Conservation (phyloP, 2,329 filamentous ascomycete genomes). For the Tolypocladium pustulatum region DNA sequence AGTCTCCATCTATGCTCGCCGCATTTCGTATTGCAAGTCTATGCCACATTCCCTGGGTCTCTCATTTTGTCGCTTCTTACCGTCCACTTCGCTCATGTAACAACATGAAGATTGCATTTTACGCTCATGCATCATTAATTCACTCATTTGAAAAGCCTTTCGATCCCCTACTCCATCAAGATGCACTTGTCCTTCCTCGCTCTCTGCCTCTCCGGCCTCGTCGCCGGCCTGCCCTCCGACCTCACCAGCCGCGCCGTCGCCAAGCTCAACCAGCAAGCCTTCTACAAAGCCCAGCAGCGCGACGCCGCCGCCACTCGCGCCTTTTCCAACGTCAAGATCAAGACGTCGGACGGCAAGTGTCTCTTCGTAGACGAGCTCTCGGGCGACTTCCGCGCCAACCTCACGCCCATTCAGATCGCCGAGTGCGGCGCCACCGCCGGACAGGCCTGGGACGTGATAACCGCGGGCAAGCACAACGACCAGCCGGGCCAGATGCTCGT, state of each 20-base stretch:
- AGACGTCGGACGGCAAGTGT: slow-evolving; percentile 31
- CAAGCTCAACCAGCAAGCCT: slow-evolving; percentile 30
- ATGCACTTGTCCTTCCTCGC: not conserved
- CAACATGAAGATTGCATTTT: not conserved
- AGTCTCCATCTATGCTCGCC: not conserved
- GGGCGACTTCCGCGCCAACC: slow-evolving; percentile 36
- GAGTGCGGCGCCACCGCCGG: slow-evolving; percentile 30
- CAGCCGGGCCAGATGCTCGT: slow-evolving; percentile 34
- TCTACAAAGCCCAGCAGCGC: slow-evolving; percentile 32
- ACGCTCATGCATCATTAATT: too few species aligned
- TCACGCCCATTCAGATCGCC: slow-evolving; percentile 33
- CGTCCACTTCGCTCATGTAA: not conserved
- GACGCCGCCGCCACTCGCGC: slow-evolving; percentile 32
- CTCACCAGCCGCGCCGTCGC: slow-evolving; percentile 14
- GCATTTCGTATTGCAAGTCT: not conserved
- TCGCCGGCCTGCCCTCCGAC: not conserved
- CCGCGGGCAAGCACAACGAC: slow-evolving; percentile 40
- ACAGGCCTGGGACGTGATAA: slow-evolving; percentile 38
- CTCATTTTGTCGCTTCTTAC: not conserved
- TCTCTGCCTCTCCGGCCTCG: not conserved
- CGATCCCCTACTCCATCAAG: rapidly evolving
- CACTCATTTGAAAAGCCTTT: not conserved
- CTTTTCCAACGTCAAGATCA: slow-evolving; percentile 32
- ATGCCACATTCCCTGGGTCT: too few species aligned
- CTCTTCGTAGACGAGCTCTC: slow-evolving; percentile 35